Evolutionary conservation across 352 stramenopile genomes (phyloP).

Genomic region (Globisporangium rhizosaccharum): DNA sequence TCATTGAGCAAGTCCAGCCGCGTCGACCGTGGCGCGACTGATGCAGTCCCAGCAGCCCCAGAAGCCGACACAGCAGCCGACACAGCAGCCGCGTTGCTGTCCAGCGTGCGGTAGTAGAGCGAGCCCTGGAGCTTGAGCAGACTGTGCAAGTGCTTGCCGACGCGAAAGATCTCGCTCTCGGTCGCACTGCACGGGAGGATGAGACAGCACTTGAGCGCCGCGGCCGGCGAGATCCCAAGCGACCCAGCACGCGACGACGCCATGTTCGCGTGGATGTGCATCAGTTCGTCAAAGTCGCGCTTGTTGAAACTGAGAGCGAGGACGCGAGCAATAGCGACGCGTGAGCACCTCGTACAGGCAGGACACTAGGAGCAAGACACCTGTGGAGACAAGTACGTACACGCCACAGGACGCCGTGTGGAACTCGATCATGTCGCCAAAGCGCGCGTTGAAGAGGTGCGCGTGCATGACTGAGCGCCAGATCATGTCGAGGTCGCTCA

Average conservation of each 20-base stretch:
- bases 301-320: conserved; percentile 32
- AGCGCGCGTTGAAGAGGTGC: conserved; percentile 34
- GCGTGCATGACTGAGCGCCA: conserved; percentile 28
- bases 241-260: conserved; percentile 27
- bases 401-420: conserved; percentile 41
- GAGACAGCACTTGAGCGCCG: conserved; percentile 63
- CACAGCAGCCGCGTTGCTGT: conserved; percentile 11
- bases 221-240: conserved; percentile 27
- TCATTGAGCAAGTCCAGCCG: conserved; percentile 34
- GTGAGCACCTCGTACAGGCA: not conserved
- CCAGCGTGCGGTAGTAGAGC: conserved; percentile 54
- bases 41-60: not conserved
- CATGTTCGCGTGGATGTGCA: conserved; percentile 56
- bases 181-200: conserved; percentile 46
- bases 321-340: not conserved
- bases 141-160: conserved; percentile 64
- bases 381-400: conserved; percentile 24
- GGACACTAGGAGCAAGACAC: no score
- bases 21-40: not conserved
- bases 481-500: conserved; percentile 32
- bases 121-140: conserved; percentile 58
- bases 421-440: conserved; percentile 62
- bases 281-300: conserved; percentile 75
- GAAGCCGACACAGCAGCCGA: conserved; percentile 1
- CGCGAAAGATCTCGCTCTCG: conserved; percentile 67